phyloP scores from a whole-genome alignment of 495 filamentous ascomycete genomes.

The Penicillium riverlandense region DNA sequence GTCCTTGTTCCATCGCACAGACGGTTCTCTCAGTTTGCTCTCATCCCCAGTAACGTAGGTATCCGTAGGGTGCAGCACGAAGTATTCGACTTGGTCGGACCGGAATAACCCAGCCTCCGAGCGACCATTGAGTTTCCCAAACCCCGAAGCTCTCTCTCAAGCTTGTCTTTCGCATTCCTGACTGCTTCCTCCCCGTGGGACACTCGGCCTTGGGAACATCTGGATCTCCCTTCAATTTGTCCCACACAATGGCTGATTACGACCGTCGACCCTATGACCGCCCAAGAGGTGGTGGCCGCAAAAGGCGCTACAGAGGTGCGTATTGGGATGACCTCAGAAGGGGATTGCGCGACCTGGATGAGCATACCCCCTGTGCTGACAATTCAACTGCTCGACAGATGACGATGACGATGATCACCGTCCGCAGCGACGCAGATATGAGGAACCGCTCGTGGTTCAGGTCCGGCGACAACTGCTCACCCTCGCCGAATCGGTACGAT shows the following conservation, averaged over 20 bases:
- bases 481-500: conserved; percentile 73
- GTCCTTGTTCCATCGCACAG: conserved; percentile 22
- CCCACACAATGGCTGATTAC: conserved; percentile 59
- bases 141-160: conserved; percentile 4
- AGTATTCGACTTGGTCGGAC: not conserved
- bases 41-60: not conserved
- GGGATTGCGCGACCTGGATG: too few species aligned
- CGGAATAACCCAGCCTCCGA: conserved; percentile 11
- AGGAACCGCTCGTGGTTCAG: conserved; percentile 67
- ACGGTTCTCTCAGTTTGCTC: conserved; percentile 10
- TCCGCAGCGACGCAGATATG: conserved; percentile 68
- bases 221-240: not conserved
- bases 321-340: not conserved
- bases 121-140: conserved; percentile 1
- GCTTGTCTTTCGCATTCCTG: too few species aligned
- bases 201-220: too few species aligned
- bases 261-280: conserved; percentile 52
- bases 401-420: conserved; percentile 71
- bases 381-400: conserved; percentile 36
- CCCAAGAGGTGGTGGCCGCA: conserved; percentile 54
- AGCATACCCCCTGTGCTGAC: not conserved
- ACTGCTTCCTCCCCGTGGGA: too few species aligned
- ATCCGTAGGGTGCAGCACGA: too few species aligned
- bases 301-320: conserved; percentile 54
- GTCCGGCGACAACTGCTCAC: conserved; percentile 73